These are phyloP conservation scores for Tetrahymena elliotti DNA, from an alignment of 73 alveolate species.

Conservation along the genomic window DNA sequence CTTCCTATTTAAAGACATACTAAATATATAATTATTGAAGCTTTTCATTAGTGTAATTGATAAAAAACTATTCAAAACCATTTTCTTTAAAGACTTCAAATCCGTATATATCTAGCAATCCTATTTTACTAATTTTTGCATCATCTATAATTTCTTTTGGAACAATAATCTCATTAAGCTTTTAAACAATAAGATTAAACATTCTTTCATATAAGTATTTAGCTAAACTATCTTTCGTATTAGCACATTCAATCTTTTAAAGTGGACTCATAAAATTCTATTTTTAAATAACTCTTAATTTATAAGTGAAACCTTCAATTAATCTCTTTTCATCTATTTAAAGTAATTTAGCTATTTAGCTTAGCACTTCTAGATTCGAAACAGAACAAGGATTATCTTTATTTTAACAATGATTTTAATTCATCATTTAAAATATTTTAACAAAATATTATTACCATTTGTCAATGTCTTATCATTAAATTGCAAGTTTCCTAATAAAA, in stretches of 20 bases:
- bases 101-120: slow-evolving; percentile 94
- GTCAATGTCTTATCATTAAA: slow-evolving; percentile 65
- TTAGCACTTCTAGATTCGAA: slow-evolving; percentile 42
- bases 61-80: slow-evolving; percentile 88
- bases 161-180: slow-evolving; percentile 31
- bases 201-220: slow-evolving; percentile 84
- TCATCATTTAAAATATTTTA: neutral
- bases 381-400: slow-evolving; percentile 67
- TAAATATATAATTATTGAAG: slow-evolving; percentile 84
- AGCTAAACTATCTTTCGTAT: slow-evolving; percentile 84
- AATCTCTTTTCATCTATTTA: slow-evolving; percentile 45
- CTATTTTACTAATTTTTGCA: slow-evolving; percentile 41
- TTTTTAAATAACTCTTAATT: slow-evolving; percentile 23
- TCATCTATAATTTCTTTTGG: slow-evolving; percentile 6
- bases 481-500: slow-evolving; percentile 77
- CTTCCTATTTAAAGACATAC: slow-evolving; percentile 85
- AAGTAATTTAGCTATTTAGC: slow-evolving; percentile 53
- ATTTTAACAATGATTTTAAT: slow-evolving; percentile 44
- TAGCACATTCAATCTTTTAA: slow-evolving; percentile 31
- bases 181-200: slow-evolving; percentile 78
- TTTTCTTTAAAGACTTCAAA: slow-evolving; percentile 92
- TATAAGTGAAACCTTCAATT: slow-evolving; percentile 33
- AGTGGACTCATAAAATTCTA: slow-evolving; percentile 45
- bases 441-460: neutral
- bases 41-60: slow-evolving; percentile 93